These are phyloP conservation scores for Phylloporus sp. DNA, from an alignment of 768 basidiomycete species.

Conservation along the genomic window DNA sequence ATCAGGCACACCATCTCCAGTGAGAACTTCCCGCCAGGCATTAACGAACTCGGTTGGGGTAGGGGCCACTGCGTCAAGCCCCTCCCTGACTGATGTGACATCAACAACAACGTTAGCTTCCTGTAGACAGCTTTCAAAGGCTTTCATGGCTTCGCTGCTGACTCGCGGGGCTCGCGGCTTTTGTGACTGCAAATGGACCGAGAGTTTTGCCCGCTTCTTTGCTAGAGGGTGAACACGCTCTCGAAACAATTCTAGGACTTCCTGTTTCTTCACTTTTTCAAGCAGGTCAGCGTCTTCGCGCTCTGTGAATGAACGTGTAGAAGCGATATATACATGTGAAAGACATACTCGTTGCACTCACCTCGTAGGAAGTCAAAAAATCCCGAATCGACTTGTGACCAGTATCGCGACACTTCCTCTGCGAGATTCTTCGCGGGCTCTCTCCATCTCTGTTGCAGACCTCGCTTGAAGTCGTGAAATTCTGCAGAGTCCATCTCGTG, in stretches of 20 bases:
- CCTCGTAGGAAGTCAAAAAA: constrained; percentile 85
- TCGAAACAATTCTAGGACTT: constrained; percentile 69
- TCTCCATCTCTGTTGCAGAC: constrained; percentile 75
- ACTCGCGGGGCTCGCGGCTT: constrained; percentile 58
- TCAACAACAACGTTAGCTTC: constrained; percentile 48
- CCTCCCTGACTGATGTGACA: constrained; percentile 47
- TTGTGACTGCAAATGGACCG: constrained; percentile 75
- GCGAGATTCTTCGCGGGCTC: constrained; percentile 86
- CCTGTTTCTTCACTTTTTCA: constrained; percentile 63
- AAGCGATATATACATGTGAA: not conserved
- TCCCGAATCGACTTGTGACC: constrained; percentile 68
- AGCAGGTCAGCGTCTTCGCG: constrained; percentile 69
- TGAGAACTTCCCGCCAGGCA: constrained; percentile 53
- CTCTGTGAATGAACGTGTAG: constrained; percentile 40
- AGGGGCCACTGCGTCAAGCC: constrained; percentile 53
- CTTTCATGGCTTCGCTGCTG: constrained; percentile 58
- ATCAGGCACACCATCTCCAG: constrained; percentile 37
- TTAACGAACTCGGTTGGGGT: constrained; percentile 54
- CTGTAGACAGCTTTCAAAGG: constrained; percentile 54
- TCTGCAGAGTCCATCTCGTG: constrained; percentile 66
- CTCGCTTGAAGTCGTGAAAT: constrained; percentile 73
- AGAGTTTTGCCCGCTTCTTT: constrained; percentile 70
- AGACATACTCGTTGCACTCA: constrained; percentile 37
- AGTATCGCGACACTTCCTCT: constrained; percentile 73
- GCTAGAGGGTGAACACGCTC: constrained; percentile 68